A percentile compares a stretch with the other conserved stretches of the same genome.
These are phyloP conservation scores for Smittium culicis DNA, from an alignment of 371 early-diverging fungal species.

Conservation along the genomic window DNA sequence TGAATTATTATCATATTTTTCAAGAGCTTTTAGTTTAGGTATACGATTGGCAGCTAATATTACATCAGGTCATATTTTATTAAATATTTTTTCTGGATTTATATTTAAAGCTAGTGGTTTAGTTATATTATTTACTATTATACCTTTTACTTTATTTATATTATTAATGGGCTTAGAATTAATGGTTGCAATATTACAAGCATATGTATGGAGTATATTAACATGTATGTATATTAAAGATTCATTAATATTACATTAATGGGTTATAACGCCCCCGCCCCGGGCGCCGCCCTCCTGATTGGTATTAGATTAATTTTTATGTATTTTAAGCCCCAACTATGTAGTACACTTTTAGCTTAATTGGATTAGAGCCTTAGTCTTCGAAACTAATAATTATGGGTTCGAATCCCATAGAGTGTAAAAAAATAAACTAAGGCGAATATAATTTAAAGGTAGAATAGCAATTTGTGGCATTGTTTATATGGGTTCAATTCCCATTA, in stretches of 20 bases:
- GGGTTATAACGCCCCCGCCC: conserved; percentile 18
- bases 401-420: conserved; percentile 14
- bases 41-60: conserved; percentile 46
- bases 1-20: conserved; percentile 44
- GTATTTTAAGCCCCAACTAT: conserved; percentile 27
- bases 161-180: conserved; percentile 34
- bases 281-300: too few relatives aligned
- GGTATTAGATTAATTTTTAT: conserved; percentile 17
- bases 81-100: conserved; percentile 35
- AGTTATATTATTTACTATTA: conserved; percentile 33
- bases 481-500: conserved; percentile 25
- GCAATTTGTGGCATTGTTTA: conserved; percentile 26
- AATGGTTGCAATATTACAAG: conserved; percentile 32
- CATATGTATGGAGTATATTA: conserved; percentile 34
- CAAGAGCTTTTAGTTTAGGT: conserved; percentile 47
- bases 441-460: conserved; percentile 17
- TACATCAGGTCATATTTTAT: conserved; percentile 35
- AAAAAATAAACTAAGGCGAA: conserved; percentile 11
- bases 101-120: conserved; percentile 29
- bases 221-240: conserved; percentile 34
- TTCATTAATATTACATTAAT: conserved; percentile 35
- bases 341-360: conserved; percentile 14
- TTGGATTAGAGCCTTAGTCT: conserved; percentile 13
- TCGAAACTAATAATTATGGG: conserved; percentile 13
- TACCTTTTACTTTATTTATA: conserved; percentile 29